phyloP scores from a whole-genome alignment of 805 yeast genomes.

The Lipomyces kockii region DNA sequence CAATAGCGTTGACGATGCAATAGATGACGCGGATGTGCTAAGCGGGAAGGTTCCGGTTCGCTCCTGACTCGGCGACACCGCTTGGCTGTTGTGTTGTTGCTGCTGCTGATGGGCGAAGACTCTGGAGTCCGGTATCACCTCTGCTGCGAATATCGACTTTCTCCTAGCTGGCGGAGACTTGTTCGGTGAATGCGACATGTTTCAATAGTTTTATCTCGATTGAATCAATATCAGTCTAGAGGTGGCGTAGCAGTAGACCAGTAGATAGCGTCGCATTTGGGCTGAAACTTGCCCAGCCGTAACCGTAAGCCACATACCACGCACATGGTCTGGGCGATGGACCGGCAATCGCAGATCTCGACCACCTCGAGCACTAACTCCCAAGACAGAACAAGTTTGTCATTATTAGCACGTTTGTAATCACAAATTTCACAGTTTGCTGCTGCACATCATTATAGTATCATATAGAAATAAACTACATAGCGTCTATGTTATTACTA shows the following conservation, averaged over 20 bases:
- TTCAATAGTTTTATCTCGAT: neutral
- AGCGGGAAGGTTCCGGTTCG: neutral
- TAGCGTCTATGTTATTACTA: neutral
- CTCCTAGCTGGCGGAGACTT: slow-evolving; percentile 15
- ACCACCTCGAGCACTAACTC: neutral
- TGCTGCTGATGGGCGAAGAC: slow-evolving; percentile 19
- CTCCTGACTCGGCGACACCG: neutral
- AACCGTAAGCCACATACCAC: neutral
- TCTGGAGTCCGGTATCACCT: slow-evolving; percentile 22
- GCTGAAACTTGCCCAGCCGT: neutral
- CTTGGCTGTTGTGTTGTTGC: slow-evolving; percentile 5
- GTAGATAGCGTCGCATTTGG: neutral
- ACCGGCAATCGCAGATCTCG: no score
- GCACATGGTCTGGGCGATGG: neutral
- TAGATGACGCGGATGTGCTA: slow-evolving; percentile 20
- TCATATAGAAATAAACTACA: neutral
- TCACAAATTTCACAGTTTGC: neutral
- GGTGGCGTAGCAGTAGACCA: neutral
- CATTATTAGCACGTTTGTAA: no score
- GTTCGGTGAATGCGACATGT: neutral
- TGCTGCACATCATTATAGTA: neutral
- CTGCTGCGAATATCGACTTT: slow-evolving; percentile 22
- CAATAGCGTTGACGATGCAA: slow-evolving; percentile 27
- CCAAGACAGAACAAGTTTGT: neutral
- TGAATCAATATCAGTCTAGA: neutral